Base-by-base conservation (phyloP, 1,284 basidiomycete genomes). In the Malassezia yamatoensis region DNA sequence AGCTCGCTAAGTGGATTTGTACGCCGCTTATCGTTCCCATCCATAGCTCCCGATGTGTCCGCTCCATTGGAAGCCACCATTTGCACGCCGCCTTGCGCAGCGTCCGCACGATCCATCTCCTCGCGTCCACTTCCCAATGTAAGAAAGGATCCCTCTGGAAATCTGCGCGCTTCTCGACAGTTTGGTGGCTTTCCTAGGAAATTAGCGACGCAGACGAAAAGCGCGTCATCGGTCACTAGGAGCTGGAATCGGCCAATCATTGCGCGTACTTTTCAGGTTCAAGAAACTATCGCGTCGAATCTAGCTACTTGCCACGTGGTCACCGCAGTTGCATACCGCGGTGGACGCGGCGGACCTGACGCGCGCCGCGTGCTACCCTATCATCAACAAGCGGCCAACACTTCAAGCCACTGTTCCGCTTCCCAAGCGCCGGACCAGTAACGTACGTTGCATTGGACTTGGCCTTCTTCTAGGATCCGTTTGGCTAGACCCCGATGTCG, bases 1-100 rank as follows among this genome's bases (percentile, higher is more conserved):
- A 98, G 83, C 77, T 98, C 93, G 12, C 82, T 81, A 58, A 98
- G 80, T 24, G 90, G 90, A 73, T 93, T 96, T 20, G 67, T 59
- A n/a, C 55, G 50, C n/a, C 33, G 45, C 5, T 33, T 24, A 13
- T 45, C 43, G 10, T 15, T 13, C 13, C 32, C 21, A 12, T 43
- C 41, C 18, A n/a, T 18, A 34, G 8, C 6, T 8, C 15, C 24
- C 24, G 47, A 39, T 20, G 10, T 29, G 3, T 33, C 32, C 32
- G 29, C 10, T 1, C 10, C 24, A 11, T 10, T 33, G 6, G 45
- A 10, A 12, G 24, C 32, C 7, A 15, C 43, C 10, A 36, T 21
- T 5, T 21, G 33, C 13, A 32, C 8, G 16, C 45, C 45, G 29
- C 45, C 45, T 13, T 32, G 12, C 18, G 33, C 45, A 12, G 45